Evolutionary conservation across 352 stramenopile genomes (phyloP).

Genomic region (Phytophthora macrochlamydospora): DNA sequence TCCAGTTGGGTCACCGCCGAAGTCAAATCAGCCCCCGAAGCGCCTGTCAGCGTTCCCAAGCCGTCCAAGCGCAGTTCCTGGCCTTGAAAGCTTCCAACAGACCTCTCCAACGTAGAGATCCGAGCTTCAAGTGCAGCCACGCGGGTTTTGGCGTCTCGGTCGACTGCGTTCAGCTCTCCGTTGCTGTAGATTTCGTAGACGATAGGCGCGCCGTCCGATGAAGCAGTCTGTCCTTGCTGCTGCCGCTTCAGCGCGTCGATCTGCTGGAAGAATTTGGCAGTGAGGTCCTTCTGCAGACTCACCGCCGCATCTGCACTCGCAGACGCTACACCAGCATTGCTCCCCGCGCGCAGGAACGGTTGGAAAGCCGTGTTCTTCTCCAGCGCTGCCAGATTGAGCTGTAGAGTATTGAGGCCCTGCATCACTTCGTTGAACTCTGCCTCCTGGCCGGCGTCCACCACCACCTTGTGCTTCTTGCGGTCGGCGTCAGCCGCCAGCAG

Average conservation of each 20-base stretch:
- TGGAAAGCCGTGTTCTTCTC: conserved; percentile 62
- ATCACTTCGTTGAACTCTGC: conserved; percentile 72
- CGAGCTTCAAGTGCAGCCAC: conserved; percentile 62
- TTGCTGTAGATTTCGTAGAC: conserved; percentile 87
- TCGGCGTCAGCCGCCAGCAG: conserved; percentile 49
- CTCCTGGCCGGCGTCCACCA: conserved; percentile 70
- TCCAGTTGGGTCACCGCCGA: conserved; percentile 66
- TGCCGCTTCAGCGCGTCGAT: conserved; percentile 61
- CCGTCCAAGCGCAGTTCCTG: conserved; percentile 59
- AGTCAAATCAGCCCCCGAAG: conserved; percentile 39
- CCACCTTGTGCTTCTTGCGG: conserved; percentile 51
- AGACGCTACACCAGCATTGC: conserved; percentile 1
- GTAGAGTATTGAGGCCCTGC: conserved; percentile 59
- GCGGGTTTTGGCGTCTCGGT: conserved; percentile 68
- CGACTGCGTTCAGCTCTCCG: conserved; percentile 69
- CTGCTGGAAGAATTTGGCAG: conserved; percentile 72
- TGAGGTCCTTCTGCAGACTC: conserved; percentile 71
- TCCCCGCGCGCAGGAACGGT: conserved; percentile 50
- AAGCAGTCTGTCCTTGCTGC: conserved; percentile 29
- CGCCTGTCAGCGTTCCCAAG: conserved; percentile 24
- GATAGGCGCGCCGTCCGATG: conserved; percentile 41
- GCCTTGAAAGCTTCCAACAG: conserved; percentile 57
- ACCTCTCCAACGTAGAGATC: conserved; percentile 63
- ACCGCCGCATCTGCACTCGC: conserved; percentile 48
- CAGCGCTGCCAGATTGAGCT: conserved; percentile 66